Evolutionary conservation across 164 flowering plant genomes (phyloP).

Genomic region (Piper betle): DNA sequence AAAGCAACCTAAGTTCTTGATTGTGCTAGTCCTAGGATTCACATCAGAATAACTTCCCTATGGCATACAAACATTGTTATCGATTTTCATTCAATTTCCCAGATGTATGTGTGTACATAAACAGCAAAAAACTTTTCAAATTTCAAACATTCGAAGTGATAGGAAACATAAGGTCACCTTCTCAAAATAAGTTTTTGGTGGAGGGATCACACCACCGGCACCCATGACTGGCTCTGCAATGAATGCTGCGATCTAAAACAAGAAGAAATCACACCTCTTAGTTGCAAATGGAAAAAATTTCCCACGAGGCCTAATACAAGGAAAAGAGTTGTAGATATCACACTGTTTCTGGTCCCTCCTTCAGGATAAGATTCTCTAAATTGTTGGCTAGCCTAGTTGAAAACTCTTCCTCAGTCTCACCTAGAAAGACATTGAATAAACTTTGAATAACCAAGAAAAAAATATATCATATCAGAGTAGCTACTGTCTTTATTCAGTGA

Average conservation of each 20-base stretch:
- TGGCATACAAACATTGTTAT: too few relatives aligned
- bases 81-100: too few relatives aligned
- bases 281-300: not conserved
- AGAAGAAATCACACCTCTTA: not conserved
- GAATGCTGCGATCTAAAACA: constrained; percentile 87
- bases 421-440: constrained; percentile 20
- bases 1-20: too few relatives aligned
- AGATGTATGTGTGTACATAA: not conserved
- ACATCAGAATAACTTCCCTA: too few relatives aligned
- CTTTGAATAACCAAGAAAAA: too few relatives aligned
- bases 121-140: not conserved
- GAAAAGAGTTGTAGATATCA: constrained; percentile 1
- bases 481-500: too few relatives aligned
- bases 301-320: not conserved
- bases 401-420: constrained; percentile 92
- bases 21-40: too few relatives aligned
- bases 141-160: not conserved
- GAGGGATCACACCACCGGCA: constrained; percentile 95
- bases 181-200: constrained; percentile 90
- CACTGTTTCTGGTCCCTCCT: constrained; percentile 99
- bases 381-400: constrained; percentile 84
- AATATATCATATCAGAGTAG: not conserved
- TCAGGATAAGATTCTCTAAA: constrained; percentile 81
- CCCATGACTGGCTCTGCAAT: constrained; percentile 99
- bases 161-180: constrained; percentile 39